phyloP scores from a whole-genome alignment of 495 filamentous ascomycete species.

The Hyaloscypha finlandica region DNA sequence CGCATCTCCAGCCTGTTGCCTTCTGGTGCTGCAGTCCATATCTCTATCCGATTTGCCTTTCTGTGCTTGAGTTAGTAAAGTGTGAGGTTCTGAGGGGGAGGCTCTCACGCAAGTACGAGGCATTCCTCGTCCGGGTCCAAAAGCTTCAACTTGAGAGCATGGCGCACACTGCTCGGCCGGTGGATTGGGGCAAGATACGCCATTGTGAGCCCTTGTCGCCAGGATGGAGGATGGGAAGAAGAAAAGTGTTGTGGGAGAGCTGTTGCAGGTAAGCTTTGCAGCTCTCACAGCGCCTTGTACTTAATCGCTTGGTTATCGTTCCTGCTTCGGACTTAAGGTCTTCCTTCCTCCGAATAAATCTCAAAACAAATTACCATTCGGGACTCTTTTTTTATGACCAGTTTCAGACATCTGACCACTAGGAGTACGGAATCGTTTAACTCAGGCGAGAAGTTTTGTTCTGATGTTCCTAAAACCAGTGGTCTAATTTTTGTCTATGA shows the following conservation, averaged over 20 bases:
- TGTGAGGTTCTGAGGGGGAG: conserved; percentile 10
- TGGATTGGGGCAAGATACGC: conserved; percentile 95
- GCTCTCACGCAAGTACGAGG: conserved; percentile 78
- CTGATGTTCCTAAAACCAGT: not conserved
- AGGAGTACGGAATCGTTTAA: not conserved
- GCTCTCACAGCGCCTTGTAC: not conserved
- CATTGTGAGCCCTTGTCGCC: conserved; percentile 52
- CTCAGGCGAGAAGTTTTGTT: not conserved
- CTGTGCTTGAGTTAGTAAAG: conserved; percentile 45
- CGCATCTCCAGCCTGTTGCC: conserved; percentile 48
- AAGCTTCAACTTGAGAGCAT: conserved; percentile 80
- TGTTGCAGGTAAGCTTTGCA: not conserved
- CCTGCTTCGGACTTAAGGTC: not conserved
- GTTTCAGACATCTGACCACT: too few relatives aligned
- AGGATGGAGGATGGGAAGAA: not conserved
- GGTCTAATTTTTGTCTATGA: not conserved
- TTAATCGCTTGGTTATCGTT: conserved; percentile 13
- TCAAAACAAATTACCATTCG: too few relatives aligned
- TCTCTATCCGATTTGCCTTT: conserved; percentile 89
- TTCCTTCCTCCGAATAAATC: not conserved
- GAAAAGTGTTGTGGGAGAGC: not conserved
- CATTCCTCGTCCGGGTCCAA: conserved; percentile 72
- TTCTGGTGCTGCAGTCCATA: conserved; percentile 57
- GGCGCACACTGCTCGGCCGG: conserved; percentile 81
- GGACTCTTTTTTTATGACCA: too few relatives aligned